Percentiles rank a stretch among this genome's conserved stretches.
Conservation (phyloP, 768 basidiomycete species). For the Zangia roseola region DNA sequence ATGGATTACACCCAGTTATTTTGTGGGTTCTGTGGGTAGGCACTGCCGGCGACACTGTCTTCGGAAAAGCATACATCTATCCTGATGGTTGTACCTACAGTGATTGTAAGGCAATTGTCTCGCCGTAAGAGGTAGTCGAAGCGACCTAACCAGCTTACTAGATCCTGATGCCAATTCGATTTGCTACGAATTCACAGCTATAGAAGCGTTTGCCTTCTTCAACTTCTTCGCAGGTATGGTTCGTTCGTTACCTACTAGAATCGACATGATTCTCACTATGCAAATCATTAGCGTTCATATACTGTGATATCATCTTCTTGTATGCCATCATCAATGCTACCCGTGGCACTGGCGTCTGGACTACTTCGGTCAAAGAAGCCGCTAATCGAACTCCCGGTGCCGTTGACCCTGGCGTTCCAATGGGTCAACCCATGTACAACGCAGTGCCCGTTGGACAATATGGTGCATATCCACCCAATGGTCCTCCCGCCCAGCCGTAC, state of each 20-base stretch:
- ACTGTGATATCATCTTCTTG: slow-evolving; percentile 19
- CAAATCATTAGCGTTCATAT: slow-evolving; percentile 21
- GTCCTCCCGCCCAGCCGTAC: slow-evolving; percentile 5
- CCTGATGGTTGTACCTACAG: slow-evolving; percentile 16
- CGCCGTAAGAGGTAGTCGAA: background rate
- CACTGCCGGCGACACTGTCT: slow-evolving; percentile 12
- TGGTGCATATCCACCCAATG: background rate
- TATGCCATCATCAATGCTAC: slow-evolving; percentile 23
- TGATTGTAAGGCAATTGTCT: slow-evolving; percentile 4
- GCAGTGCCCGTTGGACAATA: slow-evolving; percentile 5
- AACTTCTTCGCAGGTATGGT: slow-evolving; percentile 25
- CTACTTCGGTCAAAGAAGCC: slow-evolving; percentile 21
- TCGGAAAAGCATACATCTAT: slow-evolving; percentile 7
- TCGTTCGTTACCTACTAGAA: background rate
- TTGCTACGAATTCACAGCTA: slow-evolving; percentile 18
- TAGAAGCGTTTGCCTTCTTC: slow-evolving; percentile 22
- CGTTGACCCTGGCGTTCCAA: background rate
- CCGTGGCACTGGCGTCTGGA: slow-evolving; percentile 26
- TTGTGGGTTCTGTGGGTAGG: slow-evolving; percentile 26
- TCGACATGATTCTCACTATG: background rate
- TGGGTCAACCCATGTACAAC: slow-evolving; percentile 10
- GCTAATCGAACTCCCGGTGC: background rate
- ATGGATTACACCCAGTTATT: slow-evolving; percentile 9
- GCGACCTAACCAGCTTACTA: background rate
- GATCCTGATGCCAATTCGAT: slow-evolving; percentile 10